Evolutionary conservation across 2,329 filamentous ascomycete genomes (phyloP).

Genomic region (Cryphonectria japonica): DNA sequence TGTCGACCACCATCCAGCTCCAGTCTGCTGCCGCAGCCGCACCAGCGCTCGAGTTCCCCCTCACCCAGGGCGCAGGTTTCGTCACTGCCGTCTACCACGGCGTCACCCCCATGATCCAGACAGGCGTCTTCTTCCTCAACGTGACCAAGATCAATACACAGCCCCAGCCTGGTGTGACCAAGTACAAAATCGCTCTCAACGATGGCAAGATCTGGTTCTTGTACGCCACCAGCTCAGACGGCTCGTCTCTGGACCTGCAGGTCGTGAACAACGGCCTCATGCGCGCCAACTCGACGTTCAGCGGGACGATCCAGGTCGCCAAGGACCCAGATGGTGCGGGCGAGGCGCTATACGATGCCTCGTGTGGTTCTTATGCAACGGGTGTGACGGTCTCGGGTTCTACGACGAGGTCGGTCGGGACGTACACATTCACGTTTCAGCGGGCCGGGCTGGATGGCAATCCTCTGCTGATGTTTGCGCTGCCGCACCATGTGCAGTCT

Average conservation of each 20-base stretch:
- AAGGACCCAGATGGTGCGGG: constrained; percentile 69
- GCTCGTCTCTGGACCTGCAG: constrained; percentile 66
- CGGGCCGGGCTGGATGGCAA: constrained; percentile 66
- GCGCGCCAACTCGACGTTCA: constrained; percentile 68
- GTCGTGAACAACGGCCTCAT: constrained; percentile 69
- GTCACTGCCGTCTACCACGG: constrained; percentile 77
- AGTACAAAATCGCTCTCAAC: constrained; percentile 74
- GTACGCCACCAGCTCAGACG: constrained; percentile 68
- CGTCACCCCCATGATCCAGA: constrained; percentile 73
- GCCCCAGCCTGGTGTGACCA: constrained; percentile 68
- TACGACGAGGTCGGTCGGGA: constrained; percentile 61
- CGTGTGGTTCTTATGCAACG: constrained; percentile 75
- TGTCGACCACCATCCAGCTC: constrained; percentile 70
- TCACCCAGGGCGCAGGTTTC: constrained; percentile 90
- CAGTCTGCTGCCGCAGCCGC: constrained; percentile 53
- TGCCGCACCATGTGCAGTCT: constrained; percentile 83
- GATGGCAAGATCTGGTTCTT: constrained; percentile 79
- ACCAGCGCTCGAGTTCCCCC: constrained; percentile 73
- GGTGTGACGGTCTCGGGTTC: constrained; percentile 67
- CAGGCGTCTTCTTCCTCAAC: constrained; percentile 72
- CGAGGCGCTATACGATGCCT: constrained; percentile 73
- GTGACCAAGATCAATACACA: constrained; percentile 62
- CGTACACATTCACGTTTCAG: constrained; percentile 74
- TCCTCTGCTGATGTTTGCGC: constrained; percentile 78
- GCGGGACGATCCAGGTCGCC: constrained; percentile 79